Evolutionary conservation across 2,329 filamentous ascomycete genomes (phyloP), one percentile per base, ranked within the genome.

Genomic region (Penicillium sp.): DNA sequence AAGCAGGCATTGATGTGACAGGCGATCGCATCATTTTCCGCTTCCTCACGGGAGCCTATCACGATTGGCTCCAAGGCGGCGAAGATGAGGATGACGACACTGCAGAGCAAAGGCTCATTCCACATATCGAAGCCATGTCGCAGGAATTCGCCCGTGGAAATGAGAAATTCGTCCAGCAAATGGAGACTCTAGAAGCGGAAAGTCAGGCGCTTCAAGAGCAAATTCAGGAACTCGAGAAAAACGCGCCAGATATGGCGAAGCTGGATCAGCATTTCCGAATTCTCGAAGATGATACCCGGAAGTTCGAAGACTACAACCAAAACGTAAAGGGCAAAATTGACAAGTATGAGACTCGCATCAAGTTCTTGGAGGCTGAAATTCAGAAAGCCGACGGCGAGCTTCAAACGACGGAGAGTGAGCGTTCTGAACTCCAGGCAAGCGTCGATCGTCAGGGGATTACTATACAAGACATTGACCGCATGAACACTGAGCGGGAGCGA

Each of bases 401-500:
- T 32, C 78, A 81, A 49, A 86, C 88, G 59, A 86, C 86, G 0
- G 90, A 97, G 55, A 83, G 86, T 12, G 93, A 98, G 67, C 83
- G 89, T 52, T 74, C 82, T 37, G 78, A 79, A 28, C 77, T 98
- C 8, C 91, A 97, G 66, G 83, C 85, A 50, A 84, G 86, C 28
- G 90, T 98, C 27, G 93, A 97, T 68, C 84, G 86, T 58, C 89
- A 95, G 65, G 93, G 93, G 2, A 90, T 98, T 66, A 94, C 90
- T 62, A 94, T 96, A 72, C 87, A 93, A 72, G 93, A 98, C 78
- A 97, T 98, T 65, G 93, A 98, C 77, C 89, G 93, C 68, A 96
- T 98, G 91, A 95, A 90, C 59, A 85, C 88, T 33, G 93, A 98
- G 68, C 84, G 90, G 45, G 93, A 98, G 63, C 84, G 93, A 40